Conservation (phyloP, 169 alveolate species). For the Plasmodium ovale region DNA sequence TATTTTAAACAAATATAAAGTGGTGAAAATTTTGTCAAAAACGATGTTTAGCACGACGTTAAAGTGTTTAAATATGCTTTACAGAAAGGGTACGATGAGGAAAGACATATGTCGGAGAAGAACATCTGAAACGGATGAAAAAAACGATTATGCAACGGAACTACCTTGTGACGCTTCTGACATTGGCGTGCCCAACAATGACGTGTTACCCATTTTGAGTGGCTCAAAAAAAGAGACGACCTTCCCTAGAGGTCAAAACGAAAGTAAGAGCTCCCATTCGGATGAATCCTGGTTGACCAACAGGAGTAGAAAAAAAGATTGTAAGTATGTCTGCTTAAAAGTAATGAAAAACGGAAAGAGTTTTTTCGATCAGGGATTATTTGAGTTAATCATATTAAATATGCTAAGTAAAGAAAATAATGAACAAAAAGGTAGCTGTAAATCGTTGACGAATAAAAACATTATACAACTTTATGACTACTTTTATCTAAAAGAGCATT, state of each 20-base stretch:
- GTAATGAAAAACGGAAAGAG: constrained; percentile 95
- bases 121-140: background rate
- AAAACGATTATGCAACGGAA: background rate
- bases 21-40: constrained; percentile 89
- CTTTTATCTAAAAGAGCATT: constrained; percentile 95
- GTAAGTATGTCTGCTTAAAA: constrained; percentile 90
- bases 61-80: constrained; percentile 88
- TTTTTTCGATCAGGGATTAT: constrained; percentile 93
- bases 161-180: background rate
- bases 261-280: background rate
- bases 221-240: background rate
- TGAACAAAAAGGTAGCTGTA: constrained; percentile 63
- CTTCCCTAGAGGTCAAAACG: background rate
- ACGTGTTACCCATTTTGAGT: background rate
- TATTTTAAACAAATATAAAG: constrained; percentile 92
- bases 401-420: constrained; percentile 89
- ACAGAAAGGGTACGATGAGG: constrained; percentile 14
- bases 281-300: background rate
- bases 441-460: constrained; percentile 25
- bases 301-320: constrained; percentile 54
- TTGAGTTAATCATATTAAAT: constrained; percentile 90
- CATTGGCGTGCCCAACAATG: background rate
- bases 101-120: background rate
- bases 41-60: constrained; percentile 93
- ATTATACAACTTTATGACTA: constrained; percentile 87